These are phyloP conservation scores for Annulohypoxylon moriforme DNA, from an alignment of 495 filamentous ascomycete genomes.

Conservation along the genomic window DNA sequence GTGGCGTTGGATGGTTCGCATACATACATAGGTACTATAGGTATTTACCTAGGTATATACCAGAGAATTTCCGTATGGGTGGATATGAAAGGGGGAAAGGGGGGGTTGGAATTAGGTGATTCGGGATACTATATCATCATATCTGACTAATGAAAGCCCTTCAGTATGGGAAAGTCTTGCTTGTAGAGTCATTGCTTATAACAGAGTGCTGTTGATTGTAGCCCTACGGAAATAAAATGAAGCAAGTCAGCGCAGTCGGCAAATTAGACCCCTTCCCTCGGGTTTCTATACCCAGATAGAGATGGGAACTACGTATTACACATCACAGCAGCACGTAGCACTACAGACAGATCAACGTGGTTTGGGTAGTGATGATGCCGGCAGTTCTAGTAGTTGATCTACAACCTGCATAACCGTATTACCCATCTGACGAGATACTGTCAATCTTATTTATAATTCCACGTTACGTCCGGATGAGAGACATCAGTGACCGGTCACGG, in stretches of 20 bases:
- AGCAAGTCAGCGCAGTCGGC: too few species aligned
- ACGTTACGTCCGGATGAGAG: background rate
- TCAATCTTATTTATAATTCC: background rate
- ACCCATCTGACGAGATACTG: background rate
- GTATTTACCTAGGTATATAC: background rate
- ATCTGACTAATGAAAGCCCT: background rate
- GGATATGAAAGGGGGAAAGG: background rate
- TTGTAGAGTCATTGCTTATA: background rate
- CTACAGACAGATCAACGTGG: background rate
- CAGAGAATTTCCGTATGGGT: too few species aligned
- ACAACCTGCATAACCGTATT: background rate
- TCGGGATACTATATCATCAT: background rate
- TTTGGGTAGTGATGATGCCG: background rate
- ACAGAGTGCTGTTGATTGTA: background rate
- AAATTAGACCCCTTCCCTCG: too few species aligned
- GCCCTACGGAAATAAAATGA: background rate
- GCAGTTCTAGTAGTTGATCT: background rate
- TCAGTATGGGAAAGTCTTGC: too few species aligned
- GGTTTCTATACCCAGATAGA: background rate
- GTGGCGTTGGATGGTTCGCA: background rate
- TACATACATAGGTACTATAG: background rate
- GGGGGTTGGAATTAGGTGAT: background rate
- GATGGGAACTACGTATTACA: too few species aligned
- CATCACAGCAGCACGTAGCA: background rate
- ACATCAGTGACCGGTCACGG: background rate